Base-by-base conservation (phyloP, 75 land plant species). In the Pseudotsuga menziesii region DNA sequence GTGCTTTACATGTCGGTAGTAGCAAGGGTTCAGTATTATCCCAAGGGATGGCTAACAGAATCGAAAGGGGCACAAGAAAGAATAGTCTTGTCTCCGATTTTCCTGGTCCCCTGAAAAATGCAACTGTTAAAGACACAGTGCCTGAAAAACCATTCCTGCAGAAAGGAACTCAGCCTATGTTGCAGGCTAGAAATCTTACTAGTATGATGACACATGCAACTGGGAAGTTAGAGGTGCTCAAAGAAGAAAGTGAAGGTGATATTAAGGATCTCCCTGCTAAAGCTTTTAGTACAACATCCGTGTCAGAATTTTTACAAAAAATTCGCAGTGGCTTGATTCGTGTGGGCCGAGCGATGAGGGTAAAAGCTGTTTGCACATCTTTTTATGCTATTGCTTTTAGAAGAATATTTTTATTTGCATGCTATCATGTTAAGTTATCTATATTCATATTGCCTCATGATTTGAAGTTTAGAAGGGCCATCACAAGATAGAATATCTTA, bases 211-310 rank as follows among this genome's bases (percentile, higher is more conserved):
- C 22, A 39, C 32, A 36, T n/a, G 36, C 75, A 56, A 11, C 66
- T 44, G 57, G 55, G 9, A 82, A 80, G 73, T 41, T 88, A 44
- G 83, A 63, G 72, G 32, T 76, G 52, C 77, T 88, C 22, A 73
- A 88, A 63, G 91, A 93, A 82, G 89, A 84, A 35, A 77, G 23
- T 80, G 91, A 87, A 54, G 77, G 66, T 73, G 82, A 67, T 19
- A 81, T 36, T 19, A 27, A 69, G 54, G 82, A 70, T 72, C 57
- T 32, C 35, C 76, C 88, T 17, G 19, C 58, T 76, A 58, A 78
- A 78, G 75, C 76, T 76, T 75, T 83, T 32, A 77, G 81, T 61
- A 63, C 63, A 73, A 72, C 80, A 13, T 44, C 61, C 5, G 72
- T 27, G 7, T 80, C 80, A 19, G 84, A 85, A 29, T 16, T 79